These are phyloP conservation scores for Thelonectria discophora DNA, from an alignment of 2,329 filamentous ascomycete genomes.

Conservation along the genomic window DNA sequence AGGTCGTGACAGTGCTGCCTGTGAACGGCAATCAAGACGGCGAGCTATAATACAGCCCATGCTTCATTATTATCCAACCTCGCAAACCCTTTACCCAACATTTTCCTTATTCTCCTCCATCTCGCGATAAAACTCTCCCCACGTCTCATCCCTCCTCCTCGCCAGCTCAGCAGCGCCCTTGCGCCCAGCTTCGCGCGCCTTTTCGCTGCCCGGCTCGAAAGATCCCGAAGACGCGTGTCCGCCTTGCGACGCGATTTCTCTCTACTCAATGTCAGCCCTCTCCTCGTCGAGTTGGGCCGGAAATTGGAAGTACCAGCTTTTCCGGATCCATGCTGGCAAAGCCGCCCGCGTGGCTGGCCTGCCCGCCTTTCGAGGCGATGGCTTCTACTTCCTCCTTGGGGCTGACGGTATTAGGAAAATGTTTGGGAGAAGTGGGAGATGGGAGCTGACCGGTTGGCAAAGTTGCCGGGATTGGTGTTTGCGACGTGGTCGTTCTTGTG, in stretches of 20 bases:
- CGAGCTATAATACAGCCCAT: neutral
- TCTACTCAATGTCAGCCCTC: slow-evolving; percentile 39
- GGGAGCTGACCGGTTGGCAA: slow-evolving; percentile 38
- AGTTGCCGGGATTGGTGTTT: slow-evolving; percentile 42
- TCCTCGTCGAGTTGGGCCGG: slow-evolving; percentile 44
- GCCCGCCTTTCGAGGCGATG: slow-evolving; percentile 54
- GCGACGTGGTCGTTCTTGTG: neutral
- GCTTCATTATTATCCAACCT: neutral
- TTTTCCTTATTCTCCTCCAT: too few relatives aligned
- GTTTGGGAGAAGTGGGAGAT: too few relatives aligned
- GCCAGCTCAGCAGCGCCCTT: slow-evolving; percentile 53
- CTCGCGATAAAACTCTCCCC: neutral
- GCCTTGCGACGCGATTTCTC: slow-evolving; percentile 64
- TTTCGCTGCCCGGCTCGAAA: slow-evolving; percentile 62
- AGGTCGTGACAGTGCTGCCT: slow-evolving; percentile 54
- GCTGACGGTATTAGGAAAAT: slow-evolving; percentile 22
- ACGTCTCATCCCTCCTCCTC: neutral
- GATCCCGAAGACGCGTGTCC: slow-evolving; percentile 62
- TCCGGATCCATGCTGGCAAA: slow-evolving; percentile 54
- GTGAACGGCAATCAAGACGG: neutral
- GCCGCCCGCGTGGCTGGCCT: slow-evolving; percentile 49
- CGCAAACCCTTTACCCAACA: too few relatives aligned
- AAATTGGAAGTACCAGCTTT: slow-evolving; percentile 47
- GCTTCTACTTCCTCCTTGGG: slow-evolving; percentile 55
- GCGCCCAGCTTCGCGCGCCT: slow-evolving; percentile 61